These are phyloP conservation scores for Pyrrhoderma noxium DNA, from an alignment of 1,284 basidiomycete genomes.

Conservation along the genomic window DNA sequence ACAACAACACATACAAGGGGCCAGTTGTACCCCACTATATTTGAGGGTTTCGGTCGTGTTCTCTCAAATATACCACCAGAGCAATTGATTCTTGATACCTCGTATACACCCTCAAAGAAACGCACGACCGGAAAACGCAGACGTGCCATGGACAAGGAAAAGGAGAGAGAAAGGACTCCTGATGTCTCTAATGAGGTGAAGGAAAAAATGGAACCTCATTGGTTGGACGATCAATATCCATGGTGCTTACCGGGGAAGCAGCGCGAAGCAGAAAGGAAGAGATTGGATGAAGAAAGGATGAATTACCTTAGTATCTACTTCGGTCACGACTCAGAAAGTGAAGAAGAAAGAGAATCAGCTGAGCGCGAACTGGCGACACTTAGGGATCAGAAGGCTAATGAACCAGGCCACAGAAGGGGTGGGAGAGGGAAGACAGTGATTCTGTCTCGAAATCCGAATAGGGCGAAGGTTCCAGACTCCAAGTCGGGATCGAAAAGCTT, in stretches of 20 bases:
- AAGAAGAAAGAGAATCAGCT: conserved; percentile 24
- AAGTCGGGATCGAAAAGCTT: conserved; percentile 22
- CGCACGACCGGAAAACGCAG: conserved; percentile 31
- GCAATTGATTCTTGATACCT: neutral
- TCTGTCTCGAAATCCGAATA: conserved; percentile 3
- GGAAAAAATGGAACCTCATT: conserved; percentile 44
- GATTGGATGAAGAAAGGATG: conserved; percentile 47
- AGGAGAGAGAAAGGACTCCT: neutral
- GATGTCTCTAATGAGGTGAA: conserved; percentile 20
- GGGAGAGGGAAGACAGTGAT: conserved; percentile 60
- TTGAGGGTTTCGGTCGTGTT: conserved; percentile 62
- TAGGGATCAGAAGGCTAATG: conserved; percentile 24
- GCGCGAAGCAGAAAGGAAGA: conserved; percentile 40
- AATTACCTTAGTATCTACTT: conserved; percentile 29
- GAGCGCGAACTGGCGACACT: too few relatives aligned
- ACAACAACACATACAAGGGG: conserved; percentile 24
- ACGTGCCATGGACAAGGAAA: conserved; percentile 14
- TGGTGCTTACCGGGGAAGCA: conserved; percentile 58
- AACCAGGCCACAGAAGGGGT: conserved; percentile 29
- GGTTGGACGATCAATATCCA: conserved; percentile 70
- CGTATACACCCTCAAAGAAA: conserved; percentile 28
- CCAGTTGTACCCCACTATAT: conserved; percentile 48
- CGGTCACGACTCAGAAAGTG: conserved; percentile 31
- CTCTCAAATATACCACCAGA: conserved; percentile 43
- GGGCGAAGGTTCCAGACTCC: neutral